Evolutionary conservation across 352 stramenopile species (phyloP), one percentile per base, ranked within the genome.

Genomic region (Aphanomyces astaci): DNA sequence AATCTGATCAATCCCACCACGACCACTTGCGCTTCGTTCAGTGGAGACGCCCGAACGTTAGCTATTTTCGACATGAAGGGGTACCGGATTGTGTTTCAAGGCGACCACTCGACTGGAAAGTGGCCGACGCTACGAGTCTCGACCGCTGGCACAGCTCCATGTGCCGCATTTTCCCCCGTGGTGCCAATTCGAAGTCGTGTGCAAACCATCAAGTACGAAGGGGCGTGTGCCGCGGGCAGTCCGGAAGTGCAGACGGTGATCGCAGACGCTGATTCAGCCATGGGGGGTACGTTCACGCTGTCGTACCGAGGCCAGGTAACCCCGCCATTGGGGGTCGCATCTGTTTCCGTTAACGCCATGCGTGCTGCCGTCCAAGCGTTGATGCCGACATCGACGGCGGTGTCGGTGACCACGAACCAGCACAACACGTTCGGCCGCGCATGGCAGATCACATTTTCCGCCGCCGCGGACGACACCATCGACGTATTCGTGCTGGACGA

Each of bases 361-460:
- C 87, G 89, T 5, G 81, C 80, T 17, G 90, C 88, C 1, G 84
- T 99, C 24, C 81, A 98, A 59, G 81, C 78, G 0, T 87, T 98
- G 25, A 39, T 67, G 48, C 71, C 15, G 74, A 68, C 11, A 64
- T 98, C 79, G 15, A 55, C 56, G 17, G 46, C 66, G 19, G 92
- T 98, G 13, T 86, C 95, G 39, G 90, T 98, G 0, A 89, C 73
- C 43, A 55, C 86, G 25, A 85, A 74, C 28, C 73, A 79, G 40
- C 88, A 88, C 27, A 80, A 84, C 0, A 65, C 76, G 5, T 78
- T 88, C 7, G 94, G 90, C 4, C 84, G 84, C 54, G 76, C 82
- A 3, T 99, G 95, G 94, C 73, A 89, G 17, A 78, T 98, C 31
- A 98, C 94, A 7, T 99, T 98, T 70, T 62, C 76, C 3, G 17